phyloP scores from a whole-genome alignment of 2,329 filamentous ascomycete genomes.

The Sphaerulina populicola region DNA sequence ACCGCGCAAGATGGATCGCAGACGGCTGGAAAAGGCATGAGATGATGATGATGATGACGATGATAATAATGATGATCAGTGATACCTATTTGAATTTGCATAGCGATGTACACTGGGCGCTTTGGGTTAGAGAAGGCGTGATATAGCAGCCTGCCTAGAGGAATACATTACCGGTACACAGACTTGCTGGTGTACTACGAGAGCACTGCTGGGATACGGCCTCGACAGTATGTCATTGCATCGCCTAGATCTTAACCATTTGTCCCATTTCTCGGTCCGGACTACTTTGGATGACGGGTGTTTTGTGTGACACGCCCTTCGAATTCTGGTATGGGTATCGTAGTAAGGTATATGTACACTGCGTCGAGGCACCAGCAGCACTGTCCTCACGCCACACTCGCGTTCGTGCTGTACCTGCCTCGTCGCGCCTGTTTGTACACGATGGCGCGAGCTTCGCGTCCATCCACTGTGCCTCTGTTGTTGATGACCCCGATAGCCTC shows the following conservation, averaged over 20 bases:
- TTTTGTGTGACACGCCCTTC: background rate
- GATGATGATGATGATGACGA: background rate
- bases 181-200: too few relatives aligned
- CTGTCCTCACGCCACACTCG: background rate
- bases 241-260: too few relatives aligned
- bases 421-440: slow-evolving; percentile 1
- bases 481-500: background rate
- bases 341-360: slow-evolving; percentile 14
- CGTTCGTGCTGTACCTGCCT: background rate
- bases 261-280: too few relatives aligned
- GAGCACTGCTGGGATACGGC: too few relatives aligned
- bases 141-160: background rate
- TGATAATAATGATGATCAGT: background rate
- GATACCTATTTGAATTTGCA: slow-evolving; percentile 20
- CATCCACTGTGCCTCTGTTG: too few relatives aligned
- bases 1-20: slow-evolving; percentile 36
- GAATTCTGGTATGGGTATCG: slow-evolving; percentile 5
- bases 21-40: slow-evolving; percentile 23
- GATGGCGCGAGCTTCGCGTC: background rate
- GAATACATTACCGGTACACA: background rate
- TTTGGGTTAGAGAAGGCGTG: background rate
- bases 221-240: background rate
- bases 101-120: slow-evolving; percentile 10
- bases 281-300: background rate
- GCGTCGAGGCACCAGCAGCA: background rate